Base-by-base conservation (phyloP, 176 grass and related monocot species). In the Zizania latifolia region DNA sequence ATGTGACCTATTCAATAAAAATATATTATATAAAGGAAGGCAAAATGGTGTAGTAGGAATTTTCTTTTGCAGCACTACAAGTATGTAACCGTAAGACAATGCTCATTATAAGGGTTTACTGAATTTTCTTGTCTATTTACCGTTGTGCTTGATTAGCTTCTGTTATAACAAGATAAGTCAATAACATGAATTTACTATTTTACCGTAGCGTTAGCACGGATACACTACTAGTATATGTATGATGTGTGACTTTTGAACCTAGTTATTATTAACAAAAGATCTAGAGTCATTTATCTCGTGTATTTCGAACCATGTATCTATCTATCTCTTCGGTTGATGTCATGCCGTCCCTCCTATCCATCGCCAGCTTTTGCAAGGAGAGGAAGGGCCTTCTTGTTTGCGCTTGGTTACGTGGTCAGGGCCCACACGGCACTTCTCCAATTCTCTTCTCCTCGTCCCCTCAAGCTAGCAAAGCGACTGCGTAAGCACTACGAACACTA, bases 401-500 rank as follows among this genome's bases (percentile, higher is more conserved):
- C 22, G 32, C 51, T 27, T 14, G 69, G 69, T 41, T 44, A 4
- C 33, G 15, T 61, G 38, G n/a, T 37, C 63, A 19, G 78, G 84
- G 34, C 84, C 58, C 65, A 62, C 78, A 65, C 64, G 64, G 72
- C 72, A 75, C 45, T 33, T 16, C n/a, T 8, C 17, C 40, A 0
- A 13, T 27, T 32, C 67, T 81, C 44, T 11, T 57, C 15, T 12
- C 55, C 16, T n/a, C 21, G 44, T 60, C 37, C 14, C 2, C 10
- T 56, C 33, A 12, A 39, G 17, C 27, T 19, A 58, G 28, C 26
- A 11, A 2, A 5, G 34, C 24, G 30, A 36, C 72, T 65, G 84
- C 85, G 63, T 86, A 13, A 64, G 65, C 45, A 14, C 72, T 82
- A 77, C 78, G 65, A 75, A 27, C 64, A 53, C 71, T 44, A 2